Base-by-base conservation (phyloP, 116 monocot species). In the Dioscorea cayenensis region DNA sequence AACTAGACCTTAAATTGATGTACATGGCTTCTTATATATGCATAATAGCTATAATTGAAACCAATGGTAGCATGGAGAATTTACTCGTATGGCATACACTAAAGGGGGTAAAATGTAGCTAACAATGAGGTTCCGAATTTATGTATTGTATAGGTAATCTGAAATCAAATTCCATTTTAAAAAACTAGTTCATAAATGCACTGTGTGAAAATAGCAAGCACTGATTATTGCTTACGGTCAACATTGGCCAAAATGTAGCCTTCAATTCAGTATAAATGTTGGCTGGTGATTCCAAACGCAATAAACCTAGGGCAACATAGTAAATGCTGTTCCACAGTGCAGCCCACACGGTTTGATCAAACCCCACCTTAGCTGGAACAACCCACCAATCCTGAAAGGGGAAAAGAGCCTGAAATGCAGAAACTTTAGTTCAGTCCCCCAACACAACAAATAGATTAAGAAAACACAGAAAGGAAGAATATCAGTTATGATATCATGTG, bases 311-410 rank as follows among this genome's bases (percentile, higher is more conserved):
- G 36, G 77, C 85, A 25, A 92, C 78, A 60, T 66, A 92, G 67
- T 92, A 96, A 60, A 92, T 88, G 80, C 96, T 96, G 78, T 96
- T 96, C 96, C 96, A 96, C 18, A 90, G 18, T 32, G 88, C 96
- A 28, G 92, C 66, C 96, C 96, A 96, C 14, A 76, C 76, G 43
- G 96, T 96, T 74, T 96, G 96, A 60, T 96, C 96, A 67, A 96
- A 92, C 48, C 28, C 73, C 52, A 92, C 96, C 68, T 96, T 96
- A 18, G 75, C 96, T 49, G 90, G 96, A 49, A 96, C 88, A 14
- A 92, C 90, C 96, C 96, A 96, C 96, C 96, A 96, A 29, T 84
- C 92, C 35, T 90, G 71, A 79, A 73, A 92, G 71, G 96, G 96
- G 67, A 96, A 92, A 28, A 96, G 71, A 49, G 83, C 85, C 95